A percentile compares a stretch with the other conserved stretches of the same genome.
phyloP scores from a whole-genome alignment of 495 filamentous ascomycete genomes.

The Aspergillus ostianus region DNA sequence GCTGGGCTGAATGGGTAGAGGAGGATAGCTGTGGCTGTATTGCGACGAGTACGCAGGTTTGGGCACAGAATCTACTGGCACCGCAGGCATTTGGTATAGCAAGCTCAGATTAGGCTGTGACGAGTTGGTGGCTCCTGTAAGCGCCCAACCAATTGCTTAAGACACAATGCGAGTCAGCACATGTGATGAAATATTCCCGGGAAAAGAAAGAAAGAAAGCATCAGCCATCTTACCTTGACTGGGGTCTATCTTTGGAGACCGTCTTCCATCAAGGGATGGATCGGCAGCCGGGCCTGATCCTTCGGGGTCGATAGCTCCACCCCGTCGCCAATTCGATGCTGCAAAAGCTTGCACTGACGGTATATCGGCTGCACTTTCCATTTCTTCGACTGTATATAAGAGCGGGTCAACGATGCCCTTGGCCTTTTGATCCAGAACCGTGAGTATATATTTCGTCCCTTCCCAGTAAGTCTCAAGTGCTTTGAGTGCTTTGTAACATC shows the following conservation, averaged over 20 bases:
- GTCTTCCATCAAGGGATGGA: slow-evolving; percentile 30
- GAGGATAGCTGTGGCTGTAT: slow-evolving; percentile 35
- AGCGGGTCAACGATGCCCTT: slow-evolving; percentile 81
- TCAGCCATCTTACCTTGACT: slow-evolving; percentile 48
- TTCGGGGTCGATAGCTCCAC: slow-evolving; percentile 23
- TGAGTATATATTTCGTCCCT: slow-evolving; percentile 82
- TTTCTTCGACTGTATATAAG: slow-evolving; percentile 74
- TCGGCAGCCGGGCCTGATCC: slow-evolving; percentile 25
- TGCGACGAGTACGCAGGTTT: slow-evolving; percentile 30
- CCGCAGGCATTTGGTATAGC: slow-evolving; percentile 58
- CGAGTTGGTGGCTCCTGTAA: slow-evolving; percentile 79
- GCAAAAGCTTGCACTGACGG: slow-evolving; percentile 39
- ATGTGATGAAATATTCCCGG: background rate
- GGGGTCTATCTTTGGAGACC: slow-evolving; percentile 47
- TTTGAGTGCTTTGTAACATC: slow-evolving; percentile 76
- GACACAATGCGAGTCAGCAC: slow-evolving; percentile 28
- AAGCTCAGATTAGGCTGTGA: slow-evolving; percentile 75
- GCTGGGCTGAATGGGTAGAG: slow-evolving; percentile 24
- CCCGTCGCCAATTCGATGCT: slow-evolving; percentile 43
- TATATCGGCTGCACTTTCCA: slow-evolving; percentile 57
- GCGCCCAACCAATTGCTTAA: slow-evolving; percentile 69
- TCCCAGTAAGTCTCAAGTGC: slow-evolving; percentile 78
- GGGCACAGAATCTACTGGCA: slow-evolving; percentile 20
- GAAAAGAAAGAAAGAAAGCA: slow-evolving; percentile 2
- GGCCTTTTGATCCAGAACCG: slow-evolving; percentile 80